Base-by-base conservation (phyloP, 805 yeast genomes). In the Saccharomycopsis sp. region DNA sequence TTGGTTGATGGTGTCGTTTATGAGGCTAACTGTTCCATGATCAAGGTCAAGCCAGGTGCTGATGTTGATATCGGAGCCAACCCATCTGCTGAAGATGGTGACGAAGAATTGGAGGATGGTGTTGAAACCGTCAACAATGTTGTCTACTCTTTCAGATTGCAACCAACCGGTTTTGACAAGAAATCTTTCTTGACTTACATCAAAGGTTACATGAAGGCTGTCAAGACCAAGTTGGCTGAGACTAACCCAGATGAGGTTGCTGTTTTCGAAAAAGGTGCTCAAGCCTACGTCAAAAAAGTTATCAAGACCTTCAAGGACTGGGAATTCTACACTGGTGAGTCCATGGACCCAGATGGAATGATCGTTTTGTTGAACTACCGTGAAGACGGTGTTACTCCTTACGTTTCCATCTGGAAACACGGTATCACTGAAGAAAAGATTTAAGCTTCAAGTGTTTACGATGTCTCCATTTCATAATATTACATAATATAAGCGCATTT, bases 331-430 rank as follows among this genome's bases (percentile, higher is more conserved):
- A 92, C 97, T 68, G 98, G 99, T 83, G 98, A 92, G 82, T 88
- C 97, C 74, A 94, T 94, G 99, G 97, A 94, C 85, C 99, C 99
- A 76, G 99, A 94, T 79, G 99, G 87, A 68, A 94, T 94, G 99
- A 79, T 94, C 73, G 90, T 91, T 68, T 84, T 94, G 76, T 88
- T 94, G 79, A 94, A 94, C 95, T 94, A 92, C 91, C 95, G 99
- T 81, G 99, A 94, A 82, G 98, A 94, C 75, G 99, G 99, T 82
- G 81, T 85, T 70, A 94, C 99, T 68, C 99, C 99, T 73, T 94
- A 74, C 80, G 94, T 92, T 72, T 90, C 91, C 66, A 85, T 91
- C 87, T 94, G 99, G 99, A 94, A 92, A 82, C 99, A 94, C 79
- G 99, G 99, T 84, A 85, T 89, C 68, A 79, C 75, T 70, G 89